A percentile compares a stretch with the other conserved stretches of the same genome.
Conservation (phyloP, 2,329 filamentous ascomycete genomes). For the Calonectria pauciramosa region DNA sequence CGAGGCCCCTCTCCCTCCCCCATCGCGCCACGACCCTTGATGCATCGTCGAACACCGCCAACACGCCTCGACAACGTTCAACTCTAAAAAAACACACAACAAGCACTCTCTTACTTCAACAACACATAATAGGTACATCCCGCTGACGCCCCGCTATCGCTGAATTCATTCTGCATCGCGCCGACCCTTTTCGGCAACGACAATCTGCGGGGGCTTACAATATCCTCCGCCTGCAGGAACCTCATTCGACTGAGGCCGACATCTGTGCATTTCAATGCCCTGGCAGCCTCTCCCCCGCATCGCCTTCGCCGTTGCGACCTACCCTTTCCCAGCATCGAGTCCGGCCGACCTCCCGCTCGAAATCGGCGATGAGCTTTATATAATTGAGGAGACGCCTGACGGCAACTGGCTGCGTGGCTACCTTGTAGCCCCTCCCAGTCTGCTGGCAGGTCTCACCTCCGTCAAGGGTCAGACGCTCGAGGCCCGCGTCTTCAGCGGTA, state of each 20-base stretch:
- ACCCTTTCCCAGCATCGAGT: conserved; percentile 89
- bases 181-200: conserved; percentile 36
- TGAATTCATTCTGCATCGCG: conserved; percentile 19
- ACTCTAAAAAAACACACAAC: conserved; percentile 7
- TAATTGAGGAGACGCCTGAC: conserved; percentile 95
- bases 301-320: conserved; percentile 96
- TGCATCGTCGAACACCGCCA: conserved; percentile 44
- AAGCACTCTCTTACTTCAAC: background rate
- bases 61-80: conserved; percentile 18
- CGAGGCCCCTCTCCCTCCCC: conserved; percentile 36
- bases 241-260: conserved; percentile 33
- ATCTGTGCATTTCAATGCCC: conserved; percentile 74
- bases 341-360: conserved; percentile 95
- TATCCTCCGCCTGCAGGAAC: conserved; percentile 26
- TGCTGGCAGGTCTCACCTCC: conserved; percentile 91
- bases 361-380: conserved; percentile 98
- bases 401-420: conserved; percentile 96
- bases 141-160: conserved; percentile 23
- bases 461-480: conserved; percentile 94
- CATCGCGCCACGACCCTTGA: conserved; percentile 46
- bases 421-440: conserved; percentile 91
- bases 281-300: conserved; percentile 98
- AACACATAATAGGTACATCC: conserved; percentile 11
- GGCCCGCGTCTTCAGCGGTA: conserved; percentile 97
- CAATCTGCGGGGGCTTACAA: conserved; percentile 31